Conservation (phyloP, 768 basidiomycete species). For the Lentinula guzmanii region DNA sequence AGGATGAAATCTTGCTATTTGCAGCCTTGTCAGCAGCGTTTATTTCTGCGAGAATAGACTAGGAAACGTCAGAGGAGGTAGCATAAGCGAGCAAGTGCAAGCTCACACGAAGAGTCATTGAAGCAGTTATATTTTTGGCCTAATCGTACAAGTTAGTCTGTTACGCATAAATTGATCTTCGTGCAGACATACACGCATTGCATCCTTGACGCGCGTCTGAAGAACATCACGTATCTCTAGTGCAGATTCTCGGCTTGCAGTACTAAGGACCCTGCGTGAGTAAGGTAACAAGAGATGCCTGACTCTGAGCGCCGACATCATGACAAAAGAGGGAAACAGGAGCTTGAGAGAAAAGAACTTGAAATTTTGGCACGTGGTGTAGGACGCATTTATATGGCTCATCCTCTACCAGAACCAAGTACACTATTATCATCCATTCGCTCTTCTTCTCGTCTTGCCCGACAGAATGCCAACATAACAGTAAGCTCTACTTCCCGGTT, state of each 20-base stretch:
- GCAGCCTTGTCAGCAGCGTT: constrained; percentile 60
- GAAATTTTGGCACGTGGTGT: background rate
- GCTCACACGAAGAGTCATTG: constrained; percentile 54
- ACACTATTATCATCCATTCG: constrained; percentile 47
- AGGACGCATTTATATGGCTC: background rate
- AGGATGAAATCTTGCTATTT: constrained; percentile 34
- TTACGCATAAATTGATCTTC: background rate
- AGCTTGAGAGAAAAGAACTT: no score
- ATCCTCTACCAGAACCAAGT: constrained; percentile 27
- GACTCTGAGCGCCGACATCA: background rate
- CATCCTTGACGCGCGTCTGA: constrained; percentile 47
- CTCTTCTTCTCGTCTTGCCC: constrained; percentile 42
- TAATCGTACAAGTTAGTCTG: constrained; percentile 16
- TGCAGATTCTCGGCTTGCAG: background rate
- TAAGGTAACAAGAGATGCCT: background rate
- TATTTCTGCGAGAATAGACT: constrained; percentile 69
- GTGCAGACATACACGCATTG: constrained; percentile 55
- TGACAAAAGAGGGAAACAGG: background rate
- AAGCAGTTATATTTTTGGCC: constrained; percentile 50
- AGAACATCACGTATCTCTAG: constrained; percentile 53
- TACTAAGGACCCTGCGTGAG: constrained; percentile 2
- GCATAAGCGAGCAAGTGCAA: constrained; percentile 8
- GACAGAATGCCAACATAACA: constrained; percentile 40
- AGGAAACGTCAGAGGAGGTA: background rate
- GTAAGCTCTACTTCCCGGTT: constrained; percentile 30